These are phyloP conservation scores for Kazachstania viticola DNA, from an alignment of 805 yeast species.

Conservation along the genomic window DNA sequence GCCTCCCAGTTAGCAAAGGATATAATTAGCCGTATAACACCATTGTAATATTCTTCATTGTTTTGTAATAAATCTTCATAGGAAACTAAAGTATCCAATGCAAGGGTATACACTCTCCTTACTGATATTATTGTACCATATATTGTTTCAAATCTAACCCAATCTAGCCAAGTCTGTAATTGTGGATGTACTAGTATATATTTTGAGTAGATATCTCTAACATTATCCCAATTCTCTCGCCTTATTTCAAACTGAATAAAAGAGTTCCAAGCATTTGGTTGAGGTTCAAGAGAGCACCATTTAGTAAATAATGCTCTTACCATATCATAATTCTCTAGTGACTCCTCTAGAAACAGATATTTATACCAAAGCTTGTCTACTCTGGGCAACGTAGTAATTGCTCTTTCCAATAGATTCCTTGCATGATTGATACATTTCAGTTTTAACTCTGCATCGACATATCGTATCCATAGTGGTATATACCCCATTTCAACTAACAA, in stretches of 20 bases:
- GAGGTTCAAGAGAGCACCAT: conserved; percentile 78
- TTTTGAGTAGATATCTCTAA: conserved; percentile 44
- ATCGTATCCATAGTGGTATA: conserved; percentile 78
- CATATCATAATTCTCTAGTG: conserved; percentile 48
- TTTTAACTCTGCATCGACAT: conserved; percentile 67
- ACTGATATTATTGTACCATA: conserved; percentile 36
- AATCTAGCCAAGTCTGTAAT: conserved; percentile 54
- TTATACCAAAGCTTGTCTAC: conserved; percentile 80
- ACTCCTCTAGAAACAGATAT: conserved; percentile 74
- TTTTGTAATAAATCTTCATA: conserved; percentile 5
- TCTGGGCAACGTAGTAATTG: conserved; percentile 60
- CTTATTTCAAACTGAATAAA: conserved; percentile 64
- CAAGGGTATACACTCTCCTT: conserved; percentile 55
- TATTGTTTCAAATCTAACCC: conserved; percentile 62
- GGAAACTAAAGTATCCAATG: conserved; percentile 41
- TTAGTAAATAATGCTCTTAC: conserved; percentile 57
- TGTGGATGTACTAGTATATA: conserved; percentile 44
- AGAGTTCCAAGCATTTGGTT: conserved; percentile 56
- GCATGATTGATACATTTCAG: conserved; percentile 76
- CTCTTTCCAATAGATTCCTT: conserved; percentile 70
- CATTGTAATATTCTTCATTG: conserved; percentile 22
- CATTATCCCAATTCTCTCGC: conserved; percentile 46
- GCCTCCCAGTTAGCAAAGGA: conserved; percentile 63
- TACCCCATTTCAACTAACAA: conserved; percentile 62
- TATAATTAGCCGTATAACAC: conserved; percentile 30